Base-by-base conservation (phyloP, 169 alveolate species). In the Eimeria tenella region DNA sequence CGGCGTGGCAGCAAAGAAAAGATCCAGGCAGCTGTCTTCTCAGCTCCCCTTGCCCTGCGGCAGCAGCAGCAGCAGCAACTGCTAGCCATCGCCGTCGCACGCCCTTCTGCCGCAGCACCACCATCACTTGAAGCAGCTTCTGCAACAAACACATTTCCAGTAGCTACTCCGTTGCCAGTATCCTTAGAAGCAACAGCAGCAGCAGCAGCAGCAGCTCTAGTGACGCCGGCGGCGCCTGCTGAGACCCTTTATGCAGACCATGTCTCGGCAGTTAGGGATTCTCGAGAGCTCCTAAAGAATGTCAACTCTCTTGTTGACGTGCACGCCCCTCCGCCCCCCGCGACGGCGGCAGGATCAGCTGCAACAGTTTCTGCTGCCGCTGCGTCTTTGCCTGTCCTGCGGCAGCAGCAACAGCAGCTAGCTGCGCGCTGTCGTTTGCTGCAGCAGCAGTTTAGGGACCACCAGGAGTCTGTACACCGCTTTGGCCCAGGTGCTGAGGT, bases 1-100 rank as follows among this genome's bases (percentile, higher is more conserved):
- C 17, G 82, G 49, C 82, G 82, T 42, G 82, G 82, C 82, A 73
- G 82, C 82, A 73, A 73, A 73, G 82, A 73, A 23, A 21, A 50
- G 19, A 73, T 73, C 4, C 82, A 73, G 49, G 19, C 82, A 42
- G 82, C 82, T 73, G 82, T 73, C 56, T 73, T 73, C 55, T 21
- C 82, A 11, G 21, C 82, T 7, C 50, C 82, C 11, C 19, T 10
- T 21, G 53, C 15, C 3, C 15, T 25, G 55, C 82, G 21, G 56
- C 82, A 73, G 82, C 82, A 73, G 55, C 56, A 73, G 82, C 55
- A 21, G 58, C 50, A 15, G 58, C 82, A 73, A 42, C 82, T 73
- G 82, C 19, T 73, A 13, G 82, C 82, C 13, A 73, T 73, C 8
- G 82, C 82, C 19, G 82, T 73, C 50, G 82, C 82, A 25, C 58